A percentile compares a stretch with the other conserved stretches of the same genome.
Conservation (phyloP, 495 filamentous ascomycete species). For the Usnea hakonensis region DNA sequence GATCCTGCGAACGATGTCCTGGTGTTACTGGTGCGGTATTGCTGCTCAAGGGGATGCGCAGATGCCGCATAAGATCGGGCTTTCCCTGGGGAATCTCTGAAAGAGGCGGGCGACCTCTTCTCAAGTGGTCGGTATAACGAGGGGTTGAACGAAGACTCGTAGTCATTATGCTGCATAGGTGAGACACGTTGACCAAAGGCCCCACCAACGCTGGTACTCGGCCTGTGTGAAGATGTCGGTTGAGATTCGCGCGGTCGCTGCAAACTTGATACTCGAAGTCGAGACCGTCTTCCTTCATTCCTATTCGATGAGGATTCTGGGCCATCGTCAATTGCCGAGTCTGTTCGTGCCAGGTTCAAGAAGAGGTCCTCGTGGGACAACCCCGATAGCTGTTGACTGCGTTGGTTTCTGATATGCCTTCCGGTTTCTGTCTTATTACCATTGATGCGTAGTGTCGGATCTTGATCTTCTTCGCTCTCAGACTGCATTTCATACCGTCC, state of each 20-base stretch:
- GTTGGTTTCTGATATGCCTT: constrained; percentile 21
- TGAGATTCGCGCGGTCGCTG: constrained; percentile 25
- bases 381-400: constrained; percentile 26
- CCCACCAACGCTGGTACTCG: constrained; percentile 28
- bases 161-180: not conserved
- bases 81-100: constrained; percentile 23
- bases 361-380: constrained; percentile 53
- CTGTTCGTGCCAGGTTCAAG: constrained; percentile 52
- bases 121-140: constrained; percentile 5
- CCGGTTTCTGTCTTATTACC: constrained; percentile 26
- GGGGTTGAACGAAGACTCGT: constrained; percentile 14
- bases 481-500: constrained; percentile 10
- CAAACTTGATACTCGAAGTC: constrained; percentile 23
- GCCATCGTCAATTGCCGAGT: constrained; percentile 41
- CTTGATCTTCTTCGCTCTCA: constrained; percentile 16
- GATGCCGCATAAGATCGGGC: constrained; percentile 39
- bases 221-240: constrained; percentile 35
- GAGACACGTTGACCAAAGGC: constrained; percentile 6
- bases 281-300: constrained; percentile 26
- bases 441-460: constrained; percentile 31
- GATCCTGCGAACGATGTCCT: constrained; percentile 40
- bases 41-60: constrained; percentile 45
- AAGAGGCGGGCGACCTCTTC: constrained; percentile 14
- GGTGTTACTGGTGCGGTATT: constrained; percentile 34
- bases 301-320: constrained; percentile 41